These are phyloP conservation scores for Eutypa lata DNA, from an alignment of 2,329 filamentous ascomycete species.

Conservation along the genomic window DNA sequence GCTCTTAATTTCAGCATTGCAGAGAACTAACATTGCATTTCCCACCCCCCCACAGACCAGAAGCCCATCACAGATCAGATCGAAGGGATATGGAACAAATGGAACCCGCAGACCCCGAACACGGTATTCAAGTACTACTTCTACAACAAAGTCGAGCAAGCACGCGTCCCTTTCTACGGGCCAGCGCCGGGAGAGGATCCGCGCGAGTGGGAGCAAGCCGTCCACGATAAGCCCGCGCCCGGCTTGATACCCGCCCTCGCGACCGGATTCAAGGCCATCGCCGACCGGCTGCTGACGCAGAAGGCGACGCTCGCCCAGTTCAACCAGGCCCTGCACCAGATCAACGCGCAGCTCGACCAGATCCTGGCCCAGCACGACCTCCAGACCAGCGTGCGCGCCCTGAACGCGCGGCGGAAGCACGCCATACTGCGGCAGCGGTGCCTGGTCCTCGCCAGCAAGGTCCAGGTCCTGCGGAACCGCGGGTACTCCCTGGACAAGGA, in stretches of 20 bases:
- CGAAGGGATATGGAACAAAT: slow-evolving; percentile 66
- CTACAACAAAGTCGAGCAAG: slow-evolving; percentile 79
- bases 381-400: slow-evolving; percentile 68
- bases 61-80: slow-evolving; percentile 76
- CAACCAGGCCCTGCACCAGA: slow-evolving; percentile 71
- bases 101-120: slow-evolving; percentile 65
- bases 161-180: slow-evolving; percentile 72
- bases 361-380: slow-evolving; percentile 76
- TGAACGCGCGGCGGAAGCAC: slow-evolving; percentile 71
- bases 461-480: slow-evolving; percentile 76
- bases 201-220: slow-evolving; percentile 79
- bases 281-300: slow-evolving; percentile 70
- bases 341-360: slow-evolving; percentile 70
- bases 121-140: slow-evolving; percentile 82
- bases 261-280: slow-evolving; percentile 69
- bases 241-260: slow-evolving; percentile 76
- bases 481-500: slow-evolving; percentile 77
- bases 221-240: slow-evolving; percentile 73
- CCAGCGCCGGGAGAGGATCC: slow-evolving; percentile 69
- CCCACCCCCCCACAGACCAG: slow-evolving; percentile 49
- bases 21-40: slow-evolving; percentile 3
- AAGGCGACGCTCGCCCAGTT: slow-evolving; percentile 66
- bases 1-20: not conserved
- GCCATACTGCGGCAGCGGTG: slow-evolving; percentile 70
- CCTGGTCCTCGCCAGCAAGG: slow-evolving; percentile 71